phyloP scores from a whole-genome alignment of 2,329 filamentous ascomycete species.

The Fusarium transvaalense region DNA sequence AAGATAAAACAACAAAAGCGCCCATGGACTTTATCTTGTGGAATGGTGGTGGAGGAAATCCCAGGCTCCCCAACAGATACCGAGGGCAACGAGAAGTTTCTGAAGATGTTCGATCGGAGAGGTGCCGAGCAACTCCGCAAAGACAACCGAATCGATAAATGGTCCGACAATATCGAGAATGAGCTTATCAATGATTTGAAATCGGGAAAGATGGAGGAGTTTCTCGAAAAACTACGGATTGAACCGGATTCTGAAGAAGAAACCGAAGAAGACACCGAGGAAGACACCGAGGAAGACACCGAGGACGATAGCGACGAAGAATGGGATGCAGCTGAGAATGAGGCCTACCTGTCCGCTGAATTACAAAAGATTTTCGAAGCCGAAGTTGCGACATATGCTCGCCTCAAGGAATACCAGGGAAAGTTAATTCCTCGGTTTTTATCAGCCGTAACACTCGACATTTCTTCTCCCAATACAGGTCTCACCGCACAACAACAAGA shows the following conservation, averaged over 20 bases:
- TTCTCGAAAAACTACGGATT: background rate
- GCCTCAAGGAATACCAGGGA: slow-evolving; percentile 35
- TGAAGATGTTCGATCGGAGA: slow-evolving; percentile 45
- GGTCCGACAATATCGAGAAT: slow-evolving; percentile 8
- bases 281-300: no score
- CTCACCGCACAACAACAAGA: background rate
- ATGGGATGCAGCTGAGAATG: slow-evolving; percentile 37
- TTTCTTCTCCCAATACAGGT: background rate
- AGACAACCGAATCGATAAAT: slow-evolving; percentile 23
- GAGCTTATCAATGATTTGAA: background rate
- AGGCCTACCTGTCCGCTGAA: slow-evolving; percentile 31
- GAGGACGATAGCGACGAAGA: slow-evolving; percentile 19
- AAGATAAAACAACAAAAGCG: background rate
- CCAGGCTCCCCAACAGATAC: no score
- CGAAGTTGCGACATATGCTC: slow-evolving; percentile 37
- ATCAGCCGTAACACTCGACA: background rate
- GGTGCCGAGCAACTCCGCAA: slow-evolving; percentile 32
- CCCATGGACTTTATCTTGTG: background rate
- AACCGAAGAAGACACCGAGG: no score
- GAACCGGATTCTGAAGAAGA: background rate
- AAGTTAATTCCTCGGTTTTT: slow-evolving; percentile 36
- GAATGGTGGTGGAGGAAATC: background rate
- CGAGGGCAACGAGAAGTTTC: slow-evolving; percentile 17
- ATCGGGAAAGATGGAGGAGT: background rate
- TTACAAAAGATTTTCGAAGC: slow-evolving; percentile 14